Conservation (phyloP, 768 basidiomycete species). For the Infundibulicybe gibba region DNA sequence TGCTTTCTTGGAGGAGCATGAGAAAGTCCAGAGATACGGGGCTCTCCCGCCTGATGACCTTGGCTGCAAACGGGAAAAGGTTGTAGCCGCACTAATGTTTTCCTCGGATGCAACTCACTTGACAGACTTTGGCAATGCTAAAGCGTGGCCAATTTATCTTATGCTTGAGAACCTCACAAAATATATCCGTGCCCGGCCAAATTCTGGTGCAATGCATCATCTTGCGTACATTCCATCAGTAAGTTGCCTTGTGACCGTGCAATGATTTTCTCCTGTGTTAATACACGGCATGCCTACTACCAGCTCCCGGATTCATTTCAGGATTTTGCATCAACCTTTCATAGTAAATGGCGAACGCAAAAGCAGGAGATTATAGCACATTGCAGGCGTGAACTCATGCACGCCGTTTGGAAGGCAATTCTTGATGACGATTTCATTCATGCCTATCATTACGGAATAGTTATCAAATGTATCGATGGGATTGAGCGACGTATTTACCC, state of each 20-base stretch:
- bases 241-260: conserved; percentile 2
- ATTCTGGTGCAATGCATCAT: conserved; percentile 29
- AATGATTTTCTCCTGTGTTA: background rate
- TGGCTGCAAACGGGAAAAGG: background rate
- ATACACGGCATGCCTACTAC: too few relatives aligned
- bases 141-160: conserved; percentile 35
- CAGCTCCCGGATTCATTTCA: conserved; percentile 26
- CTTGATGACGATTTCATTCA: conserved; percentile 22
- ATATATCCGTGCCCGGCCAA: conserved; percentile 25
- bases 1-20: background rate
- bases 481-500: conserved; percentile 21
- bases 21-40: background rate
- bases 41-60: background rate
- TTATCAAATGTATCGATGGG: conserved; percentile 23
- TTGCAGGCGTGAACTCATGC: conserved; percentile 23
- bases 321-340: conserved; percentile 9
- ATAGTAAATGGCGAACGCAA: conserved; percentile 10
- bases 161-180: conserved; percentile 39
- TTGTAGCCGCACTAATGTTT: background rate
- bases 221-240: conserved; percentile 41
- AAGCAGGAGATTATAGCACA: conserved; percentile 17
- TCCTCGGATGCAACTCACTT: conserved; percentile 4
- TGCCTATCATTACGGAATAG: conserved; percentile 23
- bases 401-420: conserved; percentile 17
- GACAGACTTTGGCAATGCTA: conserved; percentile 25